Evolutionary conservation across 331 rosid genomes (phyloP).

Genomic region (Dryas integrifolia): DNA sequence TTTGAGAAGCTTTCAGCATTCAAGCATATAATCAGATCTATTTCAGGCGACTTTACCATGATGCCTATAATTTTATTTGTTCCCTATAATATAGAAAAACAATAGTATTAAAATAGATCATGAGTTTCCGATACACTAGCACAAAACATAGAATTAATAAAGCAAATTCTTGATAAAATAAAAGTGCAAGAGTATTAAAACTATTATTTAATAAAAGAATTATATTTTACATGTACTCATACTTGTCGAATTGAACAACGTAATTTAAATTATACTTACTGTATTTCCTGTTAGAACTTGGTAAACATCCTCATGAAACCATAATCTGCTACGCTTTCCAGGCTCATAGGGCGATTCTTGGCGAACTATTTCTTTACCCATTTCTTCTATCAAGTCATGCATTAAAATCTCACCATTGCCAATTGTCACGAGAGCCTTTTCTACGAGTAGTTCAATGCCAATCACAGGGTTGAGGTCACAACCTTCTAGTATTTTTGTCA

Average conservation of each 20-base stretch:
- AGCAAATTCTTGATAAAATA: too few species aligned
- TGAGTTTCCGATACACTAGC: too few species aligned
- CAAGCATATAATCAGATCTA: not conserved
- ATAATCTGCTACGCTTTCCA: not conserved
- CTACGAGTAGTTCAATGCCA: not conserved
- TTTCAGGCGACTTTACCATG: not conserved
- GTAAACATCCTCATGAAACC: not conserved
- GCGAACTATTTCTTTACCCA: constrained; percentile 16
- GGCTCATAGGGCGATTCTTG: not conserved
- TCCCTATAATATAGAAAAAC: not conserved
- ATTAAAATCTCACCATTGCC: not conserved
- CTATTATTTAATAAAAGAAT: too few species aligned
- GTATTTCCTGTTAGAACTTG: not conserved
- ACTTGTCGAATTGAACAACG: not conserved
- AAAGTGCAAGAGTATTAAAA: too few species aligned
- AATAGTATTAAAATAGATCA: too few species aligned
- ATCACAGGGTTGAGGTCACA: not conserved
- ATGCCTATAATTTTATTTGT: constrained; percentile 3
- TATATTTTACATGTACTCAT: not conserved
- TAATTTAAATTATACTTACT: not conserved
- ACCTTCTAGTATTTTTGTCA: not conserved
- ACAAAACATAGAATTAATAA: too few species aligned
- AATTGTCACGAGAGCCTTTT: not conserved
- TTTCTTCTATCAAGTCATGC: constrained; percentile 9
- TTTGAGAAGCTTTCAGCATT: constrained; percentile 12